phyloP scores from a whole-genome alignment of 495 filamentous ascomycete genomes.

The Aspergillus carlsbadensis region DNA sequence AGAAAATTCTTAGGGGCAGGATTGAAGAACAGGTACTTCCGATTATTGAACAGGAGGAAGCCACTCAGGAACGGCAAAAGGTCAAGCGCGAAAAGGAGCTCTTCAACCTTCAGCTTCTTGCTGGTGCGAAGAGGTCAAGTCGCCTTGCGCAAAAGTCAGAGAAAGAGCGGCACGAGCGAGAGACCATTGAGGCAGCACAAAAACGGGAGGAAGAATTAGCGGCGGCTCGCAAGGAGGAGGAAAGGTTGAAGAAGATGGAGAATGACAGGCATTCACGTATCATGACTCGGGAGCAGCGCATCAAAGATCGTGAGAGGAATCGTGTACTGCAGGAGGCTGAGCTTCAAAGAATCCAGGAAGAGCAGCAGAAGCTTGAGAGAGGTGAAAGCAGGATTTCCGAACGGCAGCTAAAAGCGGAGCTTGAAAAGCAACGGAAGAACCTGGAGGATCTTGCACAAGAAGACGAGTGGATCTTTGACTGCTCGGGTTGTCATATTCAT shows the following conservation, averaged over 20 bases:
- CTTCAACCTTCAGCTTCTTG: constrained; percentile 75
- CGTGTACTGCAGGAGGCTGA: constrained; percentile 81
- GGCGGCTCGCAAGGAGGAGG: constrained; percentile 65
- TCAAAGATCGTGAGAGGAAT: constrained; percentile 78
- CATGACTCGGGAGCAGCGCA: constrained; percentile 78
- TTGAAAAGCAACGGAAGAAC: constrained; percentile 71
- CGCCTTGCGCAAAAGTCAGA: constrained; percentile 79
- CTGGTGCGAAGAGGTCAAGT: constrained; percentile 90
- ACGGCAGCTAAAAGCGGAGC: constrained; percentile 72
- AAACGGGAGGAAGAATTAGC: constrained; percentile 64
- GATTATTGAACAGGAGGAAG: constrained; percentile 77
- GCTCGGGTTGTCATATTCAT: constrained; percentile 79
- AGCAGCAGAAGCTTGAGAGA: constrained; percentile 63
- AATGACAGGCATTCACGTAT: constrained; percentile 77
- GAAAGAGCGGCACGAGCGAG: constrained; percentile 71
- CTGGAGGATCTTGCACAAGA: constrained; percentile 72
- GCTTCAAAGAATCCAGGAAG: constrained; percentile 72
- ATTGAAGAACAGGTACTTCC: constrained; percentile 76
- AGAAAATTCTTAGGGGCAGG: constrained; percentile 69
- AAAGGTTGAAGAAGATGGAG: constrained; percentile 67
- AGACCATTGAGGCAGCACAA: constrained; percentile 66
- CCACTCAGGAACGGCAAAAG: constrained; percentile 67
- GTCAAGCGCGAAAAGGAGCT: constrained; percentile 76
- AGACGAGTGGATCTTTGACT: constrained; percentile 93
- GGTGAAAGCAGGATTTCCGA: constrained; percentile 71